phyloP scores from a whole-genome alignment of 768 basidiomycete species.

The Mycena capillaripes region DNA sequence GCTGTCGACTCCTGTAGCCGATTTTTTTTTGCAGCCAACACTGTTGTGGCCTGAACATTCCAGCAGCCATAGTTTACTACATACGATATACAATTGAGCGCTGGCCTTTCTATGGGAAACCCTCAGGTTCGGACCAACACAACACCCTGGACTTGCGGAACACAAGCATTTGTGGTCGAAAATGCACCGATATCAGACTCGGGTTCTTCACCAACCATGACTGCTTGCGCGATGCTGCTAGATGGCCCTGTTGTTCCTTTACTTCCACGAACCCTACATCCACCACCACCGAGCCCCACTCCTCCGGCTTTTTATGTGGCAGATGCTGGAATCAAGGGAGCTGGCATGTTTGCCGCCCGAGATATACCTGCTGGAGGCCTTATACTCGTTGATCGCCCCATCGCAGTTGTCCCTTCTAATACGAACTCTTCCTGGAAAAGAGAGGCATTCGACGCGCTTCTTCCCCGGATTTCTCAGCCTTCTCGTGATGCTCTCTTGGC shows the following conservation, averaged over 20 bases:
- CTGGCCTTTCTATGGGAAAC: neutral
- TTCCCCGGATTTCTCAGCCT: slow-evolving; percentile 34
- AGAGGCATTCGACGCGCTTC: slow-evolving; percentile 41
- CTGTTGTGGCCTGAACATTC: too few relatives aligned
- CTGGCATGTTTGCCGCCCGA: slow-evolving; percentile 45
- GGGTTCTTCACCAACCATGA: neutral
- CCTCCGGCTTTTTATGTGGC: slow-evolving; percentile 24
- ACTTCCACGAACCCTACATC: slow-evolving; percentile 3
- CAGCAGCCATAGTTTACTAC: too few relatives aligned
- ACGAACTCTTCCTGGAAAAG: slow-evolving; percentile 32
- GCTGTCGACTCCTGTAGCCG: too few relatives aligned
- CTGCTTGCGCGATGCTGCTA: slow-evolving; percentile 31
- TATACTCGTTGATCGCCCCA: slow-evolving; percentile 45
- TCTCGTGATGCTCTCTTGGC: slow-evolving; percentile 40
- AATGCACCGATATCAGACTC: slow-evolving; percentile 23
- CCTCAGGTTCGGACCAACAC: neutral
- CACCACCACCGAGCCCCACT: slow-evolving; percentile 2
- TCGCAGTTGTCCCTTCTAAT: slow-evolving; percentile 42
- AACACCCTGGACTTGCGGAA: slow-evolving; percentile 14
- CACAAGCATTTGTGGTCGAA: slow-evolving; percentile 19
- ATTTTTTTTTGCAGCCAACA: too few relatives aligned
- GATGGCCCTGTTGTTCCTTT: slow-evolving; percentile 27
- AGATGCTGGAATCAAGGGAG: slow-evolving; percentile 40
- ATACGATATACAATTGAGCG: neutral
- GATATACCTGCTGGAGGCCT: slow-evolving; percentile 32